Percentiles rank a stretch among this genome's conserved stretches.
Conservation (phyloP, 331 rosid genomes). For the Rhamnella rubrinervis region DNA sequence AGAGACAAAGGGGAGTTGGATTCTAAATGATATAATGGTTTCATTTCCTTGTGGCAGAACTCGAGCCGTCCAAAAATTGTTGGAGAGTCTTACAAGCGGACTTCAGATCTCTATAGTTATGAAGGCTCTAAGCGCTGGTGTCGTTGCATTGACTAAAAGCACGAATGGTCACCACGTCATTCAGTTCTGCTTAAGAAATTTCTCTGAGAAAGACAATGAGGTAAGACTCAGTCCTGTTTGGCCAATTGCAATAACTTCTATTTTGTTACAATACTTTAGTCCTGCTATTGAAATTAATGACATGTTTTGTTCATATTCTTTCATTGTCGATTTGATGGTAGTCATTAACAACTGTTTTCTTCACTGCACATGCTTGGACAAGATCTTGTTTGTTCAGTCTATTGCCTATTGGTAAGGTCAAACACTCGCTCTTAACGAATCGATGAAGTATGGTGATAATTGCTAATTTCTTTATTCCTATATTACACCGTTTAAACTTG, state of each 20-base stretch:
- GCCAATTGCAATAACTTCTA: not conserved
- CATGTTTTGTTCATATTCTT: not conserved
- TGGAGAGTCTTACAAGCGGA: conserved; percentile 36
- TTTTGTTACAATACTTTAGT: not conserved
- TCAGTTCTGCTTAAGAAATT: conserved; percentile 45
- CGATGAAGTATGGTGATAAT: too few species aligned
- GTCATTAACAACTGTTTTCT: too few species aligned
- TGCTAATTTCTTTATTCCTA: too few species aligned
- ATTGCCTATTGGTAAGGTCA: too few species aligned
- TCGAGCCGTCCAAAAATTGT: conserved; percentile 46
- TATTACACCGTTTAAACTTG: too few species aligned
- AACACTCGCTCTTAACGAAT: too few species aligned
- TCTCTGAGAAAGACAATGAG: conserved; percentile 39
- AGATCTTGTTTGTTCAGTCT: too few species aligned
- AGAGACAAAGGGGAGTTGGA: not conserved
- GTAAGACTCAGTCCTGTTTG: conserved; percentile 24
- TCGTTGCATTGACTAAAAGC: conserved; percentile 39
- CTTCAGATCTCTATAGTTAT: conserved; percentile 33
- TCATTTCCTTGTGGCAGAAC: conserved; percentile 28
- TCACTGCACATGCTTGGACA: too few species aligned
- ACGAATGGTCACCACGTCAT: conserved; percentile 53
- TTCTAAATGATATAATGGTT: not conserved
- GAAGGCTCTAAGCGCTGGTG: conserved; percentile 40
- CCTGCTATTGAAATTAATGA: not conserved
- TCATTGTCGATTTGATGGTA: not conserved